These are phyloP conservation scores for Daldinia concentrica DNA, from an alignment of 495 filamentous ascomycete species.

Conservation along the genomic window DNA sequence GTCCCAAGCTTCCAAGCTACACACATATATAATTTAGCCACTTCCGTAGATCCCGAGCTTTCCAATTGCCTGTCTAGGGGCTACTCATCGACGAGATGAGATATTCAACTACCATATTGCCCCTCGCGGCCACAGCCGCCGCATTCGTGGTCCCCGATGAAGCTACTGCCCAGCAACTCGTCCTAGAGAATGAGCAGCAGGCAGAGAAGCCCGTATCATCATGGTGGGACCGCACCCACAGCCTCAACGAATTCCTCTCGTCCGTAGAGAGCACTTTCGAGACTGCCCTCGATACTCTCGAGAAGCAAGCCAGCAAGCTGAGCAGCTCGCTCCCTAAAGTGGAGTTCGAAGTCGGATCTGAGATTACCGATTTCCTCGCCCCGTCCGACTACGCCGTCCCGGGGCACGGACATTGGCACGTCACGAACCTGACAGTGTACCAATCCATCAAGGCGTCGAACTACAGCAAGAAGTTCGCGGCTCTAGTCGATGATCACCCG, in stretches of 20 bases:
- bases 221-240: conserved; percentile 17
- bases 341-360: conserved; percentile 11
- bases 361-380: conserved; percentile 34
- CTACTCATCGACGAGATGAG: conserved; percentile 45
- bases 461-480: conserved; percentile 77
- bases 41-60: conserved; percentile 35
- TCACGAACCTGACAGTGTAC: conserved; percentile 75
- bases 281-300: conserved; percentile 47
- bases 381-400: conserved; percentile 36
- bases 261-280: conserved; percentile 53
- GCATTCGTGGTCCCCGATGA: conserved; percentile 70
- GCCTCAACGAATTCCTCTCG: conserved; percentile 45
- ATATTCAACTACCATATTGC: conserved; percentile 56
- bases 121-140: conserved; percentile 61
- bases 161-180: conserved; percentile 50
- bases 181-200: conserved; percentile 34
- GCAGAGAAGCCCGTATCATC: conserved; percentile 36
- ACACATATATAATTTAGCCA: conserved; percentile 5
- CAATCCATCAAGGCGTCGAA: conserved; percentile 76
- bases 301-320: conserved; percentile 41
- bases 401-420: conserved; percentile 26
- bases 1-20: not conserved
- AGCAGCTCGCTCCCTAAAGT: conserved; percentile 24
- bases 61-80: not conserved
- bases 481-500: conserved; percentile 73